A percentile compares a stretch with the other conserved stretches of the same genome.
phyloP scores from a whole-genome alignment of 345 rosid species.

The Brassica nigra region DNA sequence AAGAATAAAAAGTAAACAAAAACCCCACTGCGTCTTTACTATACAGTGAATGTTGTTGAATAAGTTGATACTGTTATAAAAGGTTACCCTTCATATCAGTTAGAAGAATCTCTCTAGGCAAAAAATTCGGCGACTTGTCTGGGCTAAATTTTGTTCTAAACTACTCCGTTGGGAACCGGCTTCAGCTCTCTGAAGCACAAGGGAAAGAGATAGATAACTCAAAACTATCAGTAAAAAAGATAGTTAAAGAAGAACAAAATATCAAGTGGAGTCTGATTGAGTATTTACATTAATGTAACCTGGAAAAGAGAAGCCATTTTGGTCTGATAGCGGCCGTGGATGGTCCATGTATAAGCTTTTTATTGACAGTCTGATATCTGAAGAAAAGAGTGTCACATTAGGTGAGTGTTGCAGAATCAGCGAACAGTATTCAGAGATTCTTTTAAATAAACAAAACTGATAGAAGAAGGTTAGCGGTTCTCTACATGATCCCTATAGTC shows the following conservation, averaged over 20 bases:
- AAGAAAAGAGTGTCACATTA: background rate
- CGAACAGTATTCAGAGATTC: background rate
- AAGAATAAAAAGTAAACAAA: background rate
- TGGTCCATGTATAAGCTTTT: background rate
- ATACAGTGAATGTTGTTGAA: background rate
- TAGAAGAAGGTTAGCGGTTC: background rate
- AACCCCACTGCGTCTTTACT: constrained; percentile 3
- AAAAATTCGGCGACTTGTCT: constrained; percentile 5
- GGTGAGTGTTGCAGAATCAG: background rate
- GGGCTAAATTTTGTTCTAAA: constrained; percentile 25
- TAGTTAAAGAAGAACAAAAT: background rate
- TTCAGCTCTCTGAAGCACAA: background rate
- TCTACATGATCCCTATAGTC: background rate
- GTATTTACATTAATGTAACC: constrained; percentile 12
- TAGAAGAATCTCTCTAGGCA: background rate
- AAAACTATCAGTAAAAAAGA: background rate
- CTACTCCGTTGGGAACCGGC: constrained; percentile 18
- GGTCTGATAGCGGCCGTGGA: background rate
- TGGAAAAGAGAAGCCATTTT: background rate
- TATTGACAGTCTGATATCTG: constrained; percentile 1
- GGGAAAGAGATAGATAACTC: background rate
- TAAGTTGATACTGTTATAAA: background rate
- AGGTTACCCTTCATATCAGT: background rate
- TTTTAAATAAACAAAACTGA: background rate
- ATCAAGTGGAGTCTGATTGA: background rate